These are phyloP conservation scores for Aspergillus puulaauensis DNA, from an alignment of 2,329 filamentous ascomycete genomes.

Conservation along the genomic window DNA sequence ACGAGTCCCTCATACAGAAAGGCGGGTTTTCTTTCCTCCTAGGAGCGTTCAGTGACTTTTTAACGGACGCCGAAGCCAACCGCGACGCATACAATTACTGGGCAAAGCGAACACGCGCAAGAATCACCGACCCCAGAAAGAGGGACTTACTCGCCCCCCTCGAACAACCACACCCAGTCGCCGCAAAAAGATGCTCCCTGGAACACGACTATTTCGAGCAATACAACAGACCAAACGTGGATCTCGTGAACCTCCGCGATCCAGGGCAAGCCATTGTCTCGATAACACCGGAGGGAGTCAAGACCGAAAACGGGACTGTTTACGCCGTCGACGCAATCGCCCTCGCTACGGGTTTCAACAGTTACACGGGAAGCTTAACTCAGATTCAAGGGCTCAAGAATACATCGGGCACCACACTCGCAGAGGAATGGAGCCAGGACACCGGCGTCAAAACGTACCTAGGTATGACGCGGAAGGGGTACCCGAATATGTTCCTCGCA, in stretches of 20 bases:
- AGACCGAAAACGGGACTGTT: conserved; percentile 35
- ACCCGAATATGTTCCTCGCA: conserved; percentile 53
- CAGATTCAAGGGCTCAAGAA: conserved; percentile 33
- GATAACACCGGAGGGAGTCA: conserved; percentile 43
- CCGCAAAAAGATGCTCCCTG: conserved; percentile 51
- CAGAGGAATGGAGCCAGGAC: conserved; percentile 18
- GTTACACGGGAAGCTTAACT: conserved; percentile 38
- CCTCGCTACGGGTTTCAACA: conserved; percentile 44
- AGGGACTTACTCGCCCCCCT: conserved; percentile 55
- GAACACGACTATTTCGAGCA: conserved; percentile 54
- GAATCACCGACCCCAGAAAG: conserved; percentile 52
- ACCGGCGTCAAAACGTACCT: conserved; percentile 37
- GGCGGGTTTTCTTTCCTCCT: conserved; percentile 59
- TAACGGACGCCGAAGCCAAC: conserved; percentile 51
- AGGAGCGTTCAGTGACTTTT: conserved; percentile 51
- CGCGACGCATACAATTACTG: conserved; percentile 56
- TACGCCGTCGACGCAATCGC: conserved; percentile 41
- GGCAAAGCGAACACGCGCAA: conserved; percentile 51
- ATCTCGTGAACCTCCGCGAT: conserved; percentile 47
- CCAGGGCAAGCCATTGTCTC: conserved; percentile 43
- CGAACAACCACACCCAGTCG: conserved; percentile 56
- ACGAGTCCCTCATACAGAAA: conserved; percentile 49
- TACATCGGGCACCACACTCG: conserved; percentile 27
- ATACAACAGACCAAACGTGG: conserved; percentile 48
- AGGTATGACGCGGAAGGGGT: conserved; percentile 41